These are phyloP conservation scores for Hypomyces rosellus DNA, from an alignment of 2,329 filamentous ascomycete species.

Conservation along the genomic window DNA sequence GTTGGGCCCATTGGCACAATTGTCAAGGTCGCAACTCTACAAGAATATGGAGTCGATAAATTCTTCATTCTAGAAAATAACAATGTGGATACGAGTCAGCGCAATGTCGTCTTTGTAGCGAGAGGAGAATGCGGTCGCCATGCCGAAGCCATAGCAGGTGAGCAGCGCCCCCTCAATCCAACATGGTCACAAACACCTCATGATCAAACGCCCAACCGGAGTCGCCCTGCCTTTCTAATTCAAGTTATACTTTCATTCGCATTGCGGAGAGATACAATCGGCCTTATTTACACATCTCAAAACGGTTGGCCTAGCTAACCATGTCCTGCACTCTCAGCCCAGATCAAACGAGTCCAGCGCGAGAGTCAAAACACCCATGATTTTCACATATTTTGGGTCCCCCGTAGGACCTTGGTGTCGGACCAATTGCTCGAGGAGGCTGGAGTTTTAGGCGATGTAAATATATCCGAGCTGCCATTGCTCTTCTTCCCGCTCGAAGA, in stretches of 20 bases:
- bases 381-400: conserved; percentile 94
- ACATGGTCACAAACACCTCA: neutral
- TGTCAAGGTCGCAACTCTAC: conserved; percentile 89
- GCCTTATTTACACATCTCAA: conserved; percentile 13
- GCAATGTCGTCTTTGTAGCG: conserved; percentile 90
- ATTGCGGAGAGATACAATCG: neutral
- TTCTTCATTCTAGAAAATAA: conserved; percentile 95
- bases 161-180: conserved; percentile 22
- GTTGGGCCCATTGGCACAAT: conserved; percentile 86
- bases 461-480: conserved; percentile 76
- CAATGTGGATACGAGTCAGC: conserved; percentile 89
- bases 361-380: conserved; percentile 90
- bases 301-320: neutral
- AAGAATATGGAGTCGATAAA: conserved; percentile 97
- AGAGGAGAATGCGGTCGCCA: conserved; percentile 83
- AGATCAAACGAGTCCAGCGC: conserved; percentile 83
- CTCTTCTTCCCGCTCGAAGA: conserved; percentile 89
- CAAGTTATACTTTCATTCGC: neutral
- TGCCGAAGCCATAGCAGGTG: conserved; percentile 83
- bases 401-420: conserved; percentile 82
- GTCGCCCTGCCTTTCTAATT: neutral
- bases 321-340: conserved; percentile 52
- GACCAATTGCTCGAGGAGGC: conserved; percentile 89
- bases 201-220: neutral
- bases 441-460: conserved; percentile 88